Conservation (phyloP, 306 rosid species). For the Leucaena leucocephala region DNA sequence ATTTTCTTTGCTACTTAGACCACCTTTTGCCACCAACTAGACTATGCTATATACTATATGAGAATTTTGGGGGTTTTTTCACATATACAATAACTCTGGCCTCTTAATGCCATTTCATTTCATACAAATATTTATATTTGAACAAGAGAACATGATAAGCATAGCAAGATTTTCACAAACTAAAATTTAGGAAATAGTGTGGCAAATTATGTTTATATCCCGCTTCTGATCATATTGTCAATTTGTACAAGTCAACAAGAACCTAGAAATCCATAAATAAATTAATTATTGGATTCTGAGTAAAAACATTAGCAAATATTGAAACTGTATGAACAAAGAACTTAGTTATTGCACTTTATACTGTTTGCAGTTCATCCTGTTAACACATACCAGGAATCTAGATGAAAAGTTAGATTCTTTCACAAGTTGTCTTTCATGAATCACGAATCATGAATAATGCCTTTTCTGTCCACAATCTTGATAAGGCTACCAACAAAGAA, state of each 20-base stretch:
- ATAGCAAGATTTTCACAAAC: conserved; percentile 9
- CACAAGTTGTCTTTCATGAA: conserved; percentile 14
- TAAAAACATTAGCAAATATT: conserved; percentile 14
- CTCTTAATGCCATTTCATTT: conserved; percentile 13
- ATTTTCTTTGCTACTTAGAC: background rate
- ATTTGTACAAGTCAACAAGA: conserved; percentile 22
- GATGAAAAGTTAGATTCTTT: conserved; percentile 27
- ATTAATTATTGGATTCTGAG: conserved; percentile 21
- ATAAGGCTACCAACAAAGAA: conserved; percentile 24
- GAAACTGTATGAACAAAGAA: conserved; percentile 13
- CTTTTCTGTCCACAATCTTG: conserved; percentile 15
- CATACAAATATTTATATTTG: conserved; percentile 1
- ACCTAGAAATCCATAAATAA: conserved; percentile 17
- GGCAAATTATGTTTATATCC: background rate
- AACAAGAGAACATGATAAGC: background rate
- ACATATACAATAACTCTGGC: background rate
- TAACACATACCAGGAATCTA: conserved; percentile 21
- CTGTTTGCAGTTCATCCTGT: conserved; percentile 8
- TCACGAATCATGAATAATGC: conserved; percentile 15
- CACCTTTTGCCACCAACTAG: background rate
- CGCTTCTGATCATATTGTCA: background rate
- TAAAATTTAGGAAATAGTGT: conserved; percentile 5
- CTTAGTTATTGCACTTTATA: conserved; percentile 29
- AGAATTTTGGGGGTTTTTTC: background rate
- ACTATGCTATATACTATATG: conserved; percentile 3